These are phyloP conservation scores for Chamaenerion angustifolium DNA, from an alignment of 345 rosid species.

Conservation along the genomic window DNA sequence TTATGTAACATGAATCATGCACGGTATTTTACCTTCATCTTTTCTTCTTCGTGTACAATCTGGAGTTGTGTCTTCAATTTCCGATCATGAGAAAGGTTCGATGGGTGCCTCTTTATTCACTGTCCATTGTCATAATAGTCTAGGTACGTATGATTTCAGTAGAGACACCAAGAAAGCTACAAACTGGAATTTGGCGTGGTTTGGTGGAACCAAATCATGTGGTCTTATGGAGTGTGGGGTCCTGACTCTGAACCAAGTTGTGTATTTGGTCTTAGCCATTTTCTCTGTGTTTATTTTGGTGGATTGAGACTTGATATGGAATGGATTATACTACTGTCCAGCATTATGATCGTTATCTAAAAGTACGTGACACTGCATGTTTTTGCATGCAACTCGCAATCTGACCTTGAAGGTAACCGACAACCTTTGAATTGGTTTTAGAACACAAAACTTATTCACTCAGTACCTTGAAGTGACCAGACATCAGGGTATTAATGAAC, in stretches of 20 bases:
- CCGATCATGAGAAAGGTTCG: conserved; percentile 7
- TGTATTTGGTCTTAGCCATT: not conserved
- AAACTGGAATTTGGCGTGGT: conserved; percentile 26
- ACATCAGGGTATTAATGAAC: too few relatives aligned
- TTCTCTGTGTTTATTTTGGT: not conserved
- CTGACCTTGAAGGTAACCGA: too few relatives aligned
- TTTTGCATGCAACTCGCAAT: too few relatives aligned
- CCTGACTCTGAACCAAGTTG: conserved; percentile 12
- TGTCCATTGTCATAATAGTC: conserved; percentile 8
- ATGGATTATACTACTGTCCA: not conserved
- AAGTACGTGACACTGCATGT: too few relatives aligned
- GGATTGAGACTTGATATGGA: conserved; percentile 6
- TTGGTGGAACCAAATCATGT: conserved; percentile 30
- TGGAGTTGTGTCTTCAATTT: conserved; percentile 12
- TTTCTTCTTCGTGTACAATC: conserved; percentile 10
- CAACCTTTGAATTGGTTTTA: too few relatives aligned
- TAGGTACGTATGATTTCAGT: conserved; percentile 21
- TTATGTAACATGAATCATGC: not conserved
- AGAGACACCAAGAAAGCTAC: conserved; percentile 45
- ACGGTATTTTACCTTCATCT: conserved; percentile 39
- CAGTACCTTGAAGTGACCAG: too few relatives aligned
- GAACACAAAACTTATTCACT: too few relatives aligned
- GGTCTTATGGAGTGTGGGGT: conserved; percentile 29
- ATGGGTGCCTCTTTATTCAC: conserved; percentile 16
- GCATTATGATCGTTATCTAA: too few relatives aligned